Base-by-base conservation (phyloP, 163 green algal species). In the Prototheca wickerhamii region DNA sequence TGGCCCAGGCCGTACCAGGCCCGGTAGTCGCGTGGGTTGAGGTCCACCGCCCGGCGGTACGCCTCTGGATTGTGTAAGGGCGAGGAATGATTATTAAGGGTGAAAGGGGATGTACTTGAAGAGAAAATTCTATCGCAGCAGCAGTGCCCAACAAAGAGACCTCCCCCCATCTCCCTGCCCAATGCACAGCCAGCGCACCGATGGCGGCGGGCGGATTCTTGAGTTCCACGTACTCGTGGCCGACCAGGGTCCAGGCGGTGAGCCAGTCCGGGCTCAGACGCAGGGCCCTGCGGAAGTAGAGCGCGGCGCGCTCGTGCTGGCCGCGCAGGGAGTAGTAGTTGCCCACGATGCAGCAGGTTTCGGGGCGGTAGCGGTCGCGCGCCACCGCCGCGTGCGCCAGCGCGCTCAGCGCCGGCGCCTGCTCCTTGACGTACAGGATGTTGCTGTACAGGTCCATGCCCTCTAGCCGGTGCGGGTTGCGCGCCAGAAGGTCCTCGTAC, bases 181-280 rank as follows among this genome's bases (percentile, higher is more conserved):
- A 44, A 44, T 15, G 37, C 37, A 44, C 37, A 21, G n/a, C 46
- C 46, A 89, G n/a, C 70, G 58, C 78, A 86, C 89, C 86, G 34
- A 98, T 94, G 23, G 93, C 93, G 3, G 90, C 89, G 4, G 86
- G 63, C 4, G 89, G 86, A 74, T 98, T 97, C 74, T 98, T 95
- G 71, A 98, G 83, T 75, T 99, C 93, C 66, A 98, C 86, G 64
- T 89, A 98, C 71, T 98, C 93, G 68, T 99, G 90, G 0, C 90
- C 88, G 80, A 95, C 92, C 18, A 97, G 80, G 0, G 90, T 97
- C 90, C 87, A 96, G 10, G 90, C 90, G 21, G 73, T 78, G 53
- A 91, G 71, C 72, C 81, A 95, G 42, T 71, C 65, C 30, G 72
- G 76, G 63, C 95, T 82, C 52, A 98, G 83, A 29, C 83, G 86